phyloP scores from a whole-genome alignment of 2,329 filamentous ascomycete species.

The Ceratocystis albifundus region DNA sequence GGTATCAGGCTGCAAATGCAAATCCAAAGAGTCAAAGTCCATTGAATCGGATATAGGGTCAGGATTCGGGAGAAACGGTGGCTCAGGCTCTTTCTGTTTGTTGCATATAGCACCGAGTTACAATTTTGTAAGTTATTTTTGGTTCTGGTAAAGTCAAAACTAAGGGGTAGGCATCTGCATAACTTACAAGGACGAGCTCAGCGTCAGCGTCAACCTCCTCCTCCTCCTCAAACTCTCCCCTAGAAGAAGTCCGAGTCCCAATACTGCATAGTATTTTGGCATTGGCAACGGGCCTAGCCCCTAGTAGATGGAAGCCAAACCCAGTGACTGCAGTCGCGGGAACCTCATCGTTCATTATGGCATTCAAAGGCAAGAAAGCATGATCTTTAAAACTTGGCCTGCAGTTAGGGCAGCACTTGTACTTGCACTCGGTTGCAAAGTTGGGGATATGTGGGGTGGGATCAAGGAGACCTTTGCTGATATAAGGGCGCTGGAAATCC shows the following conservation, averaged over 20 bases:
- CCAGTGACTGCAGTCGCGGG: conserved; percentile 40
- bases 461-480: conserved; percentile 21
- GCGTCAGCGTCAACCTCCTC: neutral
- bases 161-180: neutral
- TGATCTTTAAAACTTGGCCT: conserved; percentile 36
- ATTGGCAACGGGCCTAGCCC: conserved; percentile 36
- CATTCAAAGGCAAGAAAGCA: conserved; percentile 40
- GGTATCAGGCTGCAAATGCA: neutral
- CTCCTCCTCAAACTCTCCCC: neutral
- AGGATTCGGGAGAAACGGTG: conserved; percentile 12
- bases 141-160: neutral
- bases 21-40: neutral
- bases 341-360: conserved; percentile 40
- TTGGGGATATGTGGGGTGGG: conserved; percentile 26
- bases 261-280: conserved; percentile 26
- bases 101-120: neutral
- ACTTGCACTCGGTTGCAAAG: conserved; percentile 14
- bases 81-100: conserved; percentile 10
- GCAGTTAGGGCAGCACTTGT: conserved; percentile 36
- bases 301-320: conserved; percentile 40
- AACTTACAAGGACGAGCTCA: neutral
- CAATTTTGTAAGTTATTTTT: neutral
- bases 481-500: conserved; percentile 24
- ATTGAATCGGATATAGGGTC: neutral
- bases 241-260: neutral